Evolutionary conservation across 2,329 filamentous ascomycete species (phyloP), one percentile per base, ranked within the genome.

Genomic region (Neofusicoccum cordaticola): DNA sequence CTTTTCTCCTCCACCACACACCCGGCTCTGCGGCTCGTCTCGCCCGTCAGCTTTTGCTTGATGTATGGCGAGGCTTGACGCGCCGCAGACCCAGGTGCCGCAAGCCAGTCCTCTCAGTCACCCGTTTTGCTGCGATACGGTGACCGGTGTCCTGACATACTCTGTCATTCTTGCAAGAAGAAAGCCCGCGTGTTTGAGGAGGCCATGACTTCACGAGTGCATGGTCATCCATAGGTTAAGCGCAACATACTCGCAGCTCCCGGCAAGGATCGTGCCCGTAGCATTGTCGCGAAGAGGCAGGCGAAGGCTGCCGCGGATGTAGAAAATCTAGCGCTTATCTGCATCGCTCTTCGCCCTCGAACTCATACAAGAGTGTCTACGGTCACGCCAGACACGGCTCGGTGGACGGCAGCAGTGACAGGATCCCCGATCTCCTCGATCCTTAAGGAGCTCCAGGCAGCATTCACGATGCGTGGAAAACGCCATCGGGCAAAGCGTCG

Each of bases 71-170:
- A 42, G 47, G 31, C 17, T 37, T 41, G 42, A 52, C 34, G 53
- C 34, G 44, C 45, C 45, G n/a, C 53, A 53, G 22, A 12, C 1
- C 19, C 11, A 13, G 42, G 11, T 12, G 9, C 66, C 60, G 73
- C 73, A 75, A 75, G 72, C 68, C 71, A 75, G 73, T 75, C 73
- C 74, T 76, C 74, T 69, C 74, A 71, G 73, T 56, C 69, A 66
- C 42, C 42, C 56, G 37, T 56, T 44, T 52, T 50, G 35, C 61
- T 37, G 4, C 61, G 31, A 47, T 45, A 53, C 22, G 41, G 39
- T 56, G 61, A 13, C 50, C 56, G 61, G 61, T 63, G 61, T 63
- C 42, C 60, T 63, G 56, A 60, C 42, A 47, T 47, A 31, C 19
- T 37, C 17, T 47, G 50, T 53, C 42, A 51, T 19, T 65, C 68